phyloP scores from a whole-genome alignment of 805 yeast species.

The Zygosaccharomyces lentus region DNA sequence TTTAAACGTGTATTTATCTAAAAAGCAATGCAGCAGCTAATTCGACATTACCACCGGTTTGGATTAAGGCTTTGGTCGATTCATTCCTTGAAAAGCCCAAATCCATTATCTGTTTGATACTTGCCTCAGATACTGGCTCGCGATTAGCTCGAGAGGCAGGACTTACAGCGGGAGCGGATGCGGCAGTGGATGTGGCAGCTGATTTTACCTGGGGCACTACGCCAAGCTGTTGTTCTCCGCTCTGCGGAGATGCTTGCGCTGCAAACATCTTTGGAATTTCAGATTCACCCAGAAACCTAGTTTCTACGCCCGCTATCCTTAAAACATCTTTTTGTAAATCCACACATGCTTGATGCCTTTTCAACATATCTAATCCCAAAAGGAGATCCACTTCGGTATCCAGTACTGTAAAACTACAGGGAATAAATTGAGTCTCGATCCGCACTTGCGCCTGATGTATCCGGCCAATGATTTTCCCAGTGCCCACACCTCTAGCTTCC shows the following conservation, averaged over 20 bases:
- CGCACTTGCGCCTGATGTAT: conserved; percentile 85
- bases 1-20: conserved; percentile 17
- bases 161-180: conserved; percentile 12
- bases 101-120: conserved; percentile 46
- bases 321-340: conserved; percentile 66
- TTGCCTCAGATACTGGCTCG: conserved; percentile 32
- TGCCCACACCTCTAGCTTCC: conserved; percentile 88
- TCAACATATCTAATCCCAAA: conserved; percentile 87
- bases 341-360: conserved; percentile 77
- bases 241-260: conserved; percentile 2
- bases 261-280: conserved; percentile 51
- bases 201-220: conserved; percentile 1
- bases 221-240: not conserved
- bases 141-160: conserved; percentile 1
- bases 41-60: conserved; percentile 74
- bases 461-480: conserved; percentile 69
- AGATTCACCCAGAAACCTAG: conserved; percentile 66
- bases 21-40: conserved; percentile 80
- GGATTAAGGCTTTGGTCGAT: conserved; percentile 59
- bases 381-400: conserved; percentile 71
- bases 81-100: conserved; percentile 69
- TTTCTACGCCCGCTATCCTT: conserved; percentile 65
- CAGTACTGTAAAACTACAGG: conserved; percentile 66
- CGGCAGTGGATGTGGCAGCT: conserved; percentile 16
- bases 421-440: conserved; percentile 60